Conservation (phyloP, 495 filamentous ascomycete genomes). For the Aspergillus avenaceus region DNA sequence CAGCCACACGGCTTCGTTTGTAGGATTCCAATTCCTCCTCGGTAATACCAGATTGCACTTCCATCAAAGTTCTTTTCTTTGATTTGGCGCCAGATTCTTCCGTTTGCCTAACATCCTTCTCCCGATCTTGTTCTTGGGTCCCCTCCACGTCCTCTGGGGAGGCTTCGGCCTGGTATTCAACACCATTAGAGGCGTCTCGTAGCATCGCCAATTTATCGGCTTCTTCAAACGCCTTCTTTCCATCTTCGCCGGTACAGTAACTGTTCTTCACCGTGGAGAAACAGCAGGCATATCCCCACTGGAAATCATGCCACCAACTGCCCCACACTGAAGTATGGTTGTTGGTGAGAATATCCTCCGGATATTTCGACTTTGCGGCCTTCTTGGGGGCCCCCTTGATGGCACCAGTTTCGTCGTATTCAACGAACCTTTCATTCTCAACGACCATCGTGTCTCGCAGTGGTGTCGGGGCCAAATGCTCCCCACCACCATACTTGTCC, state of each 20-base stretch:
- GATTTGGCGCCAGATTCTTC: conserved; percentile 20
- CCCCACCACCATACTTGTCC: conserved; percentile 80
- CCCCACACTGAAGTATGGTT: conserved; percentile 95
- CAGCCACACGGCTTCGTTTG: conserved; percentile 61
- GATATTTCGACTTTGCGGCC: conserved; percentile 78
- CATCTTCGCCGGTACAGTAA: conserved; percentile 91
- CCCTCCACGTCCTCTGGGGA: conserved; percentile 21
- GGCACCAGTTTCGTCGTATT: conserved; percentile 85
- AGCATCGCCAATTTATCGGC: conserved; percentile 54
- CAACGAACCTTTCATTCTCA: conserved; percentile 84
- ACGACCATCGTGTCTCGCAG: conserved; percentile 63
- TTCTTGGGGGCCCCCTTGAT: conserved; percentile 84
- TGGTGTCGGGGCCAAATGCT: conserved; percentile 58
- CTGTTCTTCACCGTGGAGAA: conserved; percentile 90
- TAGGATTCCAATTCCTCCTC: conserved; percentile 84
- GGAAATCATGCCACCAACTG: conserved; percentile 93
- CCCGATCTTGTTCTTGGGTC: conserved; percentile 27
- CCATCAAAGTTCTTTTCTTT: conserved; percentile 68
- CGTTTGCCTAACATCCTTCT: conserved; percentile 16
- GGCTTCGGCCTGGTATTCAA: conserved; percentile 12
- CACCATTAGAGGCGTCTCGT: conserved; percentile 31
- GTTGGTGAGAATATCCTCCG: conserved; percentile 80
- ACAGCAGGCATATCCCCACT: conserved; percentile 98
- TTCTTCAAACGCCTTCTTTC: conserved; percentile 68
- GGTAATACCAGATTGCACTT: conserved; percentile 66